phyloP scores from a whole-genome alignment of 768 basidiomycete species.

The Serendipita vermifera region DNA sequence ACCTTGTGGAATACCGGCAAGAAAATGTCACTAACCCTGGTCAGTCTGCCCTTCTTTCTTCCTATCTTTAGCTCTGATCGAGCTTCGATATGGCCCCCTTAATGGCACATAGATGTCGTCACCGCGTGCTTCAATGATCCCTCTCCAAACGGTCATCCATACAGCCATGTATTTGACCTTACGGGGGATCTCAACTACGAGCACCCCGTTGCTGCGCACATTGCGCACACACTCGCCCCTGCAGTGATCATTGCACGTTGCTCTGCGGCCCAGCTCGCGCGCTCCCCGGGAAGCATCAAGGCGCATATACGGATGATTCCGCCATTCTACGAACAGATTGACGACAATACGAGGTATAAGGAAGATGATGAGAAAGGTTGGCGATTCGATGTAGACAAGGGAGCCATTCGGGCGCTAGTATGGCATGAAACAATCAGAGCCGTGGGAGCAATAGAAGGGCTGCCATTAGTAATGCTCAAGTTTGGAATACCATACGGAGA shows the following conservation, averaged over 20 bases:
- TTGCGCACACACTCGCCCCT: background rate
- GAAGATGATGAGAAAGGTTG: background rate
- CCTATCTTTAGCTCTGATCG: too few species aligned
- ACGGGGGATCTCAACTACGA: background rate
- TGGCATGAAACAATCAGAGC: background rate
- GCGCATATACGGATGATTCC: background rate
- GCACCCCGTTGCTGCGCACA: background rate
- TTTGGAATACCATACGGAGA: background rate
- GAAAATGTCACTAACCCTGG: slow-evolving; percentile 65
- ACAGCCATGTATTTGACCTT: background rate
- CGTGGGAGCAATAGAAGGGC: background rate
- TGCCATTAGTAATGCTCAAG: background rate
- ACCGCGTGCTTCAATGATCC: background rate
- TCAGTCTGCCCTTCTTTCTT: too few species aligned
- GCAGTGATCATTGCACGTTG: background rate
- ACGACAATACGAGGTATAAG: background rate
- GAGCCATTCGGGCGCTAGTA: background rate
- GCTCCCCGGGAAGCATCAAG: background rate
- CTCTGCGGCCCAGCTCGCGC: too few species aligned
- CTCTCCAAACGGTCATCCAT: background rate
- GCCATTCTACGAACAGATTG: background rate
- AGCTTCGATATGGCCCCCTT: too few species aligned
- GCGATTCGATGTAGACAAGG: too few species aligned
- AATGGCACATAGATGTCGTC: too few species aligned
- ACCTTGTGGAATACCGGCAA: slow-evolving; percentile 60